Percentiles rank a stretch among this genome's conserved stretches.
These are phyloP conservation scores for Russula virescens DNA, from an alignment of 768 basidiomycete genomes.

Conservation along the genomic window DNA sequence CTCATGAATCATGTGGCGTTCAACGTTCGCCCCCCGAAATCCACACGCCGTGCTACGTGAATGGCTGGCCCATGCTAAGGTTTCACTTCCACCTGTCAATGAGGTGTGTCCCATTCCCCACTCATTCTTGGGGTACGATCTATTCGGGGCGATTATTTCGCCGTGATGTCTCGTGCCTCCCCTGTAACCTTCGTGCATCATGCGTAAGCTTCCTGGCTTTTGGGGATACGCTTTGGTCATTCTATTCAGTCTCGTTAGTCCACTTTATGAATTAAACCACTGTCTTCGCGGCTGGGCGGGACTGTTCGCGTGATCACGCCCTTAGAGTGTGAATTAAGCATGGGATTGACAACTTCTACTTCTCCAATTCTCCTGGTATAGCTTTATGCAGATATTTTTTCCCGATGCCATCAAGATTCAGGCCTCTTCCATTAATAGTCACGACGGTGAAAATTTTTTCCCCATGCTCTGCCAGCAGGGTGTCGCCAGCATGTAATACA, in stretches of 20 bases:
- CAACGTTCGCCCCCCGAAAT: not conserved
- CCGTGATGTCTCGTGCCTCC: not conserved
- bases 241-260: no score
- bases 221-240: not conserved
- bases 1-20: not conserved
- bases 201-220: no score
- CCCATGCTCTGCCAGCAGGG: not conserved
- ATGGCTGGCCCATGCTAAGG: not conserved
- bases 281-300: not conserved
- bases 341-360: not conserved
- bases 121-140: no score
- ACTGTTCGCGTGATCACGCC: not conserved
- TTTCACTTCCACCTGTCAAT: not conserved
- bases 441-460: not conserved
- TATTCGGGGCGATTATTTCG: no score
- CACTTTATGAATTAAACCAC: not conserved
- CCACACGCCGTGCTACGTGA: not conserved
- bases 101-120: not conserved
- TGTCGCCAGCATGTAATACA: not conserved
- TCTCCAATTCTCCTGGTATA: not conserved
- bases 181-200: not conserved
- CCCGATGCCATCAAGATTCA: not conserved
- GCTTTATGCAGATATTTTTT: not conserved
- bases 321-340: not conserved
- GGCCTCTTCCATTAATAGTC: not conserved